Evolutionary conservation across 768 basidiomycete species (phyloP), one percentile per base, ranked within the genome.

Genomic region (Russula emetica): DNA sequence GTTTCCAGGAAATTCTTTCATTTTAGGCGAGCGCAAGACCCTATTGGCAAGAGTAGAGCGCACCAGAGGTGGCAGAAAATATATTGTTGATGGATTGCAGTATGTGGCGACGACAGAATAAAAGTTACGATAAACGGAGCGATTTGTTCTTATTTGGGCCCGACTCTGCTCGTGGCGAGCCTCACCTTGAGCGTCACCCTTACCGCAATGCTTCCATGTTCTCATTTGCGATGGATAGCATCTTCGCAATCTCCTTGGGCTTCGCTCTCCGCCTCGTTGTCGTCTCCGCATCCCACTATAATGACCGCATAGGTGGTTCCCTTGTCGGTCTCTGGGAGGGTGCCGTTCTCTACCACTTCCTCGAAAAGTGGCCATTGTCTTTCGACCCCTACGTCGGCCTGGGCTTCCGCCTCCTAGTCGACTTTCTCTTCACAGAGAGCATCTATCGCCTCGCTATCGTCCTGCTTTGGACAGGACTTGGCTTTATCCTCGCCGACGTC

Each of bases 281-380:
- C 64, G 83, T 83, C 73, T 58, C 76, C 30, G 80, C 82, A 57
- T 78, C 77, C 62, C 74, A 78, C 63, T 74, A 81, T 62, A 80
- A 82, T 50, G 73, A 79, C 72, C 81, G 78, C 62, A 71, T 83
- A 60, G 81, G 79, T n/a, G 83, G 85, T 20, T 84, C 85, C 16
- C 79, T 91, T 61, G 78, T 92, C 58, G 90, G 89, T 9, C 76
- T 90, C 22, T 91, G 88, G 87, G 89, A 91, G 74, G 88, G 90
- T 54, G 80, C 87, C 28, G 83, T 90, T 42, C 77, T 89, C 60
- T 82, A 84, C 45, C 89, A 90, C 68, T 90, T 88, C 72, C 73
- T 88, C 66, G 81, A 80, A 64, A 87, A 87, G 71, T 80, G 80
- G 74, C 86, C 87, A 36, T 70, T 70, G 36, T 88, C 88, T 0